These are phyloP conservation scores for Nematodospora valgi DNA, from an alignment of 805 yeast genomes.

Conservation along the genomic window DNA sequence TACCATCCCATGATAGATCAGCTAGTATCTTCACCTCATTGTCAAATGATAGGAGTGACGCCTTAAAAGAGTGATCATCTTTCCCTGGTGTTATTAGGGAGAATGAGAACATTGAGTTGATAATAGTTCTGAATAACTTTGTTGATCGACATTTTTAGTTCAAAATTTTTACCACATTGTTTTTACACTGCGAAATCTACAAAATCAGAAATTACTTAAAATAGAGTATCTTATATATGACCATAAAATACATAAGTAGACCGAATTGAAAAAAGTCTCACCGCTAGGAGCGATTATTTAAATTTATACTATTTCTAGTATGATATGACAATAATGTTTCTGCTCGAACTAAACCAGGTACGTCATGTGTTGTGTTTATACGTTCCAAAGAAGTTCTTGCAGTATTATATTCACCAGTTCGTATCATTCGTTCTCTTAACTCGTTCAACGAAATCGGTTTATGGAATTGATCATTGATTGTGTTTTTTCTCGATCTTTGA, in stretches of 20 bases:
- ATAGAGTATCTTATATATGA: neutral
- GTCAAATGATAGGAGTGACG: constrained; percentile 57
- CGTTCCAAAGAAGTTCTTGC: constrained; percentile 36
- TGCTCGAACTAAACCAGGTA: constrained; percentile 50
- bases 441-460: constrained; percentile 32
- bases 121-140: too few relatives aligned
- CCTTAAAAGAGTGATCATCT: constrained; percentile 31
- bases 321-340: constrained; percentile 44
- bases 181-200: neutral
- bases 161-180: neutral
- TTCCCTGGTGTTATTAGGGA: constrained; percentile 28
- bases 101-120: constrained; percentile 33
- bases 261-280: too few relatives aligned
- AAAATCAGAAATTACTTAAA: too few relatives aligned
- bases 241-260: too few relatives aligned
- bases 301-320: constrained; percentile 36
- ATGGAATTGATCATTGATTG: constrained; percentile 25
- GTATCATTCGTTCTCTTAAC: constrained; percentile 37
- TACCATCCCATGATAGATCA: constrained; percentile 76
- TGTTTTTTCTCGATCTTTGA: constrained; percentile 13
- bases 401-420: constrained; percentile 33
- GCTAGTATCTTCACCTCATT: constrained; percentile 52
- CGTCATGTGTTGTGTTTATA: constrained; percentile 42
- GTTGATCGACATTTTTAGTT: neutral
- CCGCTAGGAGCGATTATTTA: too few relatives aligned